Evolutionary conservation across 495 filamentous ascomycete genomes (phyloP).

Genomic region (Penicillium daleae): DNA sequence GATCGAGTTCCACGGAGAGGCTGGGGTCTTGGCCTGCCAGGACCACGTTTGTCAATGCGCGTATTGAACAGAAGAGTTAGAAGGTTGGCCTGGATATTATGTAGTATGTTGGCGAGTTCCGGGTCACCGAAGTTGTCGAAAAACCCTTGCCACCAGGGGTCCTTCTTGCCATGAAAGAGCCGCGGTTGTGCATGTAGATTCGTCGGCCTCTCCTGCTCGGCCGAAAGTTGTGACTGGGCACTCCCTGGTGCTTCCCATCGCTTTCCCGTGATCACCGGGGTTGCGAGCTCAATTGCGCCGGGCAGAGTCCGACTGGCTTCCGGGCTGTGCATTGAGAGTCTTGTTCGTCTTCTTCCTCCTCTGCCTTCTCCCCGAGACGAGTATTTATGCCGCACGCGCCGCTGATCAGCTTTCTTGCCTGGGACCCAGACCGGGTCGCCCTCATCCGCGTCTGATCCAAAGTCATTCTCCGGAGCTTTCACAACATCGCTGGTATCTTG

Average conservation of each 20-base stretch:
- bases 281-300: conserved; percentile 52
- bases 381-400: conserved; percentile 45
- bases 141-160: conserved; percentile 51
- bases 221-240: conserved; percentile 17
- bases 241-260: conserved; percentile 28
- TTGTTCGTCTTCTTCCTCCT: conserved; percentile 30
- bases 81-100: conserved; percentile 42
- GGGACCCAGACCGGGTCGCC: conserved; percentile 53
- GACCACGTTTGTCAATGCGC: conserved; percentile 14
- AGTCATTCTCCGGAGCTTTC: conserved; percentile 16
- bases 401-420: conserved; percentile 37
- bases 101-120: conserved; percentile 42
- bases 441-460: conserved; percentile 44
- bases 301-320: conserved; percentile 44
- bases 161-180: conserved; percentile 29
- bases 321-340: conserved; percentile 44
- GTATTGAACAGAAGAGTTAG: conserved; percentile 46
- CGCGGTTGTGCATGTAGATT: conserved; percentile 8
- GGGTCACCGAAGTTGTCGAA: conserved; percentile 41
- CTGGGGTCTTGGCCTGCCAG: background rate
- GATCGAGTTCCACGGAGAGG: conserved; percentile 49
- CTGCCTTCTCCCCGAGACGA: conserved; percentile 36
- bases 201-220: background rate
- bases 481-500: background rate
- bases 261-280: conserved; percentile 49